A percentile compares a stretch with the other conserved stretches of the same genome.
Conservation (phyloP, 106 monocot genomes). For the Triglochin maritima region DNA sequence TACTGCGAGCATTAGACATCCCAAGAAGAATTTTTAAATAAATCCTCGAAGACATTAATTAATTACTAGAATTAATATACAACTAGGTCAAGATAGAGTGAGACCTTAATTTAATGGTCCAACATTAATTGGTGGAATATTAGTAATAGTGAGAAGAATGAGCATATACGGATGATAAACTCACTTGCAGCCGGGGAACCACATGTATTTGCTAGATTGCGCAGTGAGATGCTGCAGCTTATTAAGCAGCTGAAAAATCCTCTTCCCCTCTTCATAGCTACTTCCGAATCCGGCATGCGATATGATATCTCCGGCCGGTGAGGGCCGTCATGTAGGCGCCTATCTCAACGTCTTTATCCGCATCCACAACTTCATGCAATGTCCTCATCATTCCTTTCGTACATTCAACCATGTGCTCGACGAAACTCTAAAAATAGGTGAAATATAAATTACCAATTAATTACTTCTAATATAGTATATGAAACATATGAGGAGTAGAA, state of each 20-base stretch:
- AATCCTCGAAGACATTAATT: too few relatives aligned
- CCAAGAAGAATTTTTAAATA: too few relatives aligned
- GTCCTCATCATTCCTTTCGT: slow-evolving; percentile 34
- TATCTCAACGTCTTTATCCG: slow-evolving; percentile 57
- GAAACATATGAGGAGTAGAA: too few relatives aligned
- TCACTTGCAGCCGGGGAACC: slow-evolving; percentile 85
- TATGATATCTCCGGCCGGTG: slow-evolving; percentile 74
- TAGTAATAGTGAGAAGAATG: too few relatives aligned
- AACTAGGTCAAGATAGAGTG: too few relatives aligned
- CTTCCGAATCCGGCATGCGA: slow-evolving; percentile 63
- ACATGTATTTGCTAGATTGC: slow-evolving; percentile 63
- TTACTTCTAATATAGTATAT: too few relatives aligned
- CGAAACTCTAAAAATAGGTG: neutral
- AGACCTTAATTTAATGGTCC: too few relatives aligned
- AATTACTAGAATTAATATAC: too few relatives aligned
- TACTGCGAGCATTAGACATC: too few relatives aligned
- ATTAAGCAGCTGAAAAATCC: slow-evolving; percentile 57
- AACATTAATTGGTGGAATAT: too few relatives aligned
- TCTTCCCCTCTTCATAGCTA: slow-evolving; percentile 73
- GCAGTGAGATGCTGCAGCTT: slow-evolving; percentile 62
- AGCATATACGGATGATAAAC: neutral
- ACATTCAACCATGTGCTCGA: slow-evolving; percentile 82
- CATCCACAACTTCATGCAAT: slow-evolving; percentile 29
- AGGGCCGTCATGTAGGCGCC: slow-evolving; percentile 58
- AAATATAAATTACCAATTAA: too few relatives aligned